A percentile compares a stretch with the other conserved stretches of the same genome.
phyloP scores from a whole-genome alignment of 2,329 filamentous ascomycete genomes.

The Chrysoporthe puriensis region DNA sequence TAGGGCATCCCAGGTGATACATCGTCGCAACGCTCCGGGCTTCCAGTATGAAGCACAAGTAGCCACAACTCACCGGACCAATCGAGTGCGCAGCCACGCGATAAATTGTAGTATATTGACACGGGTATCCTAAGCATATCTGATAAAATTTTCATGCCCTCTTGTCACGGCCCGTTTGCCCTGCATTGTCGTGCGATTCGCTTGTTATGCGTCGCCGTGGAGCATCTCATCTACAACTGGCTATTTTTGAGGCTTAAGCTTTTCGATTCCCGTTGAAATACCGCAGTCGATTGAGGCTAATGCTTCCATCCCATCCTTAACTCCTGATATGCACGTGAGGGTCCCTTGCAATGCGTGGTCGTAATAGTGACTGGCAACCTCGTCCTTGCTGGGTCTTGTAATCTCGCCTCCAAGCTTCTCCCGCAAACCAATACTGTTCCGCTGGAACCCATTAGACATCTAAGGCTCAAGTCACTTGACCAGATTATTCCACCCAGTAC shows the following conservation, averaged over 20 bases:
- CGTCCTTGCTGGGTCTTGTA: neutral
- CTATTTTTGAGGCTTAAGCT: neutral
- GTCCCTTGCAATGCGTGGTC: neutral
- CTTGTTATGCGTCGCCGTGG: neutral
- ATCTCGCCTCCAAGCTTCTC: neutral
- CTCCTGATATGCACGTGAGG: neutral
- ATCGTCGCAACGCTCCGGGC: too few species aligned
- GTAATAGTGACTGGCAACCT: neutral
- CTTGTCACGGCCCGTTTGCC: neutral
- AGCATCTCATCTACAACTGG: slow-evolving; percentile 10
- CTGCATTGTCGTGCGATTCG: neutral
- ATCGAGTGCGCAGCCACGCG: neutral
- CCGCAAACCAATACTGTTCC: neutral
- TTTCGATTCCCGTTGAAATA: neutral
- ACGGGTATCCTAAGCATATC: neutral
- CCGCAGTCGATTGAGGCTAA: neutral
- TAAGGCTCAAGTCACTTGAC: neutral
- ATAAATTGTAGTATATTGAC: neutral
- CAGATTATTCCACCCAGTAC: slow-evolving; percentile 56
- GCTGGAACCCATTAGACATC: neutral
- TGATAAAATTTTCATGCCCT: neutral
- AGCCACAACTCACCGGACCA: too few species aligned
- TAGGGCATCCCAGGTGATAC: too few species aligned
- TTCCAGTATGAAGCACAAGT: too few species aligned
- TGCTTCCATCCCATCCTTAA: neutral